Percentiles rank a stretch among this genome's conserved stretches.
Conservation (phyloP, 352 stramenopile genomes). For the Phytophthora crassamura region DNA sequence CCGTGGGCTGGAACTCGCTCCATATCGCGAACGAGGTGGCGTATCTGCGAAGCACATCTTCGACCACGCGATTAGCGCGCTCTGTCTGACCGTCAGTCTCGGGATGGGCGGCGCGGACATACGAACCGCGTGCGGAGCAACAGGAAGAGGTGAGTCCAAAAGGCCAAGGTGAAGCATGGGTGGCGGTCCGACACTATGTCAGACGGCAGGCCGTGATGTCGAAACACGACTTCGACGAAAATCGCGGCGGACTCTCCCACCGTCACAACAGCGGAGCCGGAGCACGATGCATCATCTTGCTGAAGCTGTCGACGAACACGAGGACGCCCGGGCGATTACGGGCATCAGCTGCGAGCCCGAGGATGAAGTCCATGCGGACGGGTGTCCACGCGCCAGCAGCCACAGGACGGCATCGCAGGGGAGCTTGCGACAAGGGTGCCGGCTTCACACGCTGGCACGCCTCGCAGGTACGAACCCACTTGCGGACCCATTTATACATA, state of each 20-base stretch:
- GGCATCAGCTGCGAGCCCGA: constrained; percentile 12
- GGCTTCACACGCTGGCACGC: constrained; percentile 33
- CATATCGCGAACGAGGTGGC: no score
- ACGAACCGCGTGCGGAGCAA: constrained; percentile 17
- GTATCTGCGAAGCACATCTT: no score
- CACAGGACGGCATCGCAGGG: constrained; percentile 14
- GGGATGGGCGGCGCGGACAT: no score
- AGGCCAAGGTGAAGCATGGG: constrained; percentile 10
- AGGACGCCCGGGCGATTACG: constrained; percentile 20
- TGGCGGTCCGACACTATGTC: constrained; percentile 13
- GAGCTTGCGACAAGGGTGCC: constrained; percentile 1
- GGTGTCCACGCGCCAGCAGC: constrained; percentile 3
- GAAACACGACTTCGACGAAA: constrained; percentile 31
- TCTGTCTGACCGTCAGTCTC: no score
- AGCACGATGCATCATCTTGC: constrained; percentile 36
- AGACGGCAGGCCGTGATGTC: constrained; percentile 15
- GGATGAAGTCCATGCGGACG: constrained; percentile 38
- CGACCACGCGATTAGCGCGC: no score
- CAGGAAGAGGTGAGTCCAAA: constrained; percentile 26
- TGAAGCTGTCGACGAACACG: constrained; percentile 38
- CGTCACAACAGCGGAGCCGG: constrained; percentile 11
- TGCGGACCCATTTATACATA: constrained; percentile 42
- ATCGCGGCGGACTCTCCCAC: constrained; percentile 18
- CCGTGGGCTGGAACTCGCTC: no score
- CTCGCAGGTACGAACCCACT: constrained; percentile 38